Evolutionary conservation across 345 rosid genomes (phyloP).

Genomic region (Eutrema japonicum): DNA sequence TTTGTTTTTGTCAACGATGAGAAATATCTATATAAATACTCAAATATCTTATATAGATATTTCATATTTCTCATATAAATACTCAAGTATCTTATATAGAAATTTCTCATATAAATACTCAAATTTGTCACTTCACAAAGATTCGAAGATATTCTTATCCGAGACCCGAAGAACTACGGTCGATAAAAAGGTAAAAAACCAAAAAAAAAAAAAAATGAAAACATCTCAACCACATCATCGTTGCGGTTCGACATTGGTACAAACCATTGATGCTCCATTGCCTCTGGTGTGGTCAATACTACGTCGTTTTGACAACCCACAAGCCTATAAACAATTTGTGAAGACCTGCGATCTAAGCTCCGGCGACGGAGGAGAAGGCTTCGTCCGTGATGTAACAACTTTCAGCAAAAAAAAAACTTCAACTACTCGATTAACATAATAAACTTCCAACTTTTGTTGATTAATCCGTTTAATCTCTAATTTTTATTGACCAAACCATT

Average conservation of each 20-base stretch:
- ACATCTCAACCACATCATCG: constrained; percentile 38
- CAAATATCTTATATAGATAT: constrained; percentile 21
- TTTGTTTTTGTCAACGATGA: too few species aligned
- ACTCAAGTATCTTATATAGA: constrained; percentile 13
- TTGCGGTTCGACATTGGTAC: constrained; percentile 57
- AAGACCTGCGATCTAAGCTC: constrained; percentile 54
- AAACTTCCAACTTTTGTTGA: too few species aligned
- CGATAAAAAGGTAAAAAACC: background rate
- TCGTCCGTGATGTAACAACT: constrained; percentile 53
- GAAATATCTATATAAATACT: too few species aligned
- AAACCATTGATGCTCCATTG: constrained; percentile 63
- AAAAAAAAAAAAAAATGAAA: constrained; percentile 6
- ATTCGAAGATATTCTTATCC: constrained; percentile 7
- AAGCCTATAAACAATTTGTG: constrained; percentile 69
- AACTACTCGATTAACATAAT: too few species aligned
- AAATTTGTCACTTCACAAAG: constrained; percentile 1
- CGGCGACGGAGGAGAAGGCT: constrained; percentile 59
- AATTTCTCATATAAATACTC: constrained; percentile 33
- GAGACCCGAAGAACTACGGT: constrained; percentile 19
- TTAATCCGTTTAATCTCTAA: too few species aligned
- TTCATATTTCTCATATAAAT: constrained; percentile 34
- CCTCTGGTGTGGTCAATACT: constrained; percentile 69
- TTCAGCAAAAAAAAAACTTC: too few species aligned
- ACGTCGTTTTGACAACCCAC: constrained; percentile 66
- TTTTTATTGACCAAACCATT: too few species aligned